Evolutionary conservation across 2,329 filamentous ascomycete species (phyloP), one percentile per base, ranked within the genome.

Genomic region (Ophioceras dolichostomum): DNA sequence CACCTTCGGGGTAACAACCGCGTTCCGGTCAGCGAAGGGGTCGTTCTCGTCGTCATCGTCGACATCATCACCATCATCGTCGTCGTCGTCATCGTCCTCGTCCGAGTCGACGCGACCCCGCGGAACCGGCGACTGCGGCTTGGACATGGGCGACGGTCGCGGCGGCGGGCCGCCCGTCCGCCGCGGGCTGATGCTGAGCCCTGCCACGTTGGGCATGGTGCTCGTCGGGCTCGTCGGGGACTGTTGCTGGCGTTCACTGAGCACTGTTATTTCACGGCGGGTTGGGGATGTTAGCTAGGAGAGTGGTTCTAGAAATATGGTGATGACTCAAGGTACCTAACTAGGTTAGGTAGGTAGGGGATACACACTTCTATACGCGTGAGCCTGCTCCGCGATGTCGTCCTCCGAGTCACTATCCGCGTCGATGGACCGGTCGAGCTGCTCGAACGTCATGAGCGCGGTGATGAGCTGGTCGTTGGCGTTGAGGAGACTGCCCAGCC

Each of bases 381-480:
- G 73, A 26, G 77, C 75, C 54, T 80, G 76, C 50, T 81, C 75
- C 32, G 79, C 75, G 29, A 75, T 54, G 48, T 75, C 81, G 43
- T 80, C 76, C 40, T 82, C 77, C 2, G 76, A 80, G 55, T 83
- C 77, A 46, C 76, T 80, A 52, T 83, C 78, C 5, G 77, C 76
- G 45, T 86, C 82, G 44, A 89, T 83, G 34, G 83, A 87, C 42
- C 80, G 78, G 54, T 98, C 89, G 44, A 96, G 74, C 48, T 95
- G 84, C 59, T 96, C 89, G 52, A 87, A 98, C 0, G 87, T 83
- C 75, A 94, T 94, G 40, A 98, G 69, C 2, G 88, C 86, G 43
- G 81, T 81, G 29, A 96, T 84, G n/a, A 98, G 78, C 58, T 94
- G 84, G 50, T 98, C 91, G 50, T 98, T 96, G 45, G 89, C 88